Evolutionary conservation across 257 asterid genomes (phyloP), one percentile per base, ranked within the genome.

Genomic region (Paulownia fortunei): DNA sequence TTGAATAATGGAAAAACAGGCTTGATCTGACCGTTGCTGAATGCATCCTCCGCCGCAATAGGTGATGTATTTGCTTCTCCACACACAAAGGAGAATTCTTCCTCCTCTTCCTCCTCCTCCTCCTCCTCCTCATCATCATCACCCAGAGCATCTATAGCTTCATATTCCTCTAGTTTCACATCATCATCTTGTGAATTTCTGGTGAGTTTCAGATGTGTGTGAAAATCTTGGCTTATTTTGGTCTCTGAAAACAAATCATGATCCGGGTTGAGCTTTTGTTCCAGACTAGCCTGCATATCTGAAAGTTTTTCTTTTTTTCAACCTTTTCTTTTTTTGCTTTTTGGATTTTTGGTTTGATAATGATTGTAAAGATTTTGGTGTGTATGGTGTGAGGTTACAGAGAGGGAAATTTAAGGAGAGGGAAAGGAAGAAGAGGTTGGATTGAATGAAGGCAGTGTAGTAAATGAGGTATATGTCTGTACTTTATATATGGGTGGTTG

Each of bases 11-110:
- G 97, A 13, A 77, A 93, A 46, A 88, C 71, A 52, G 99, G 90
- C 86, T 82, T 88, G 81, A 96, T 89, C 84, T 89, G 92, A 16
- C 99, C 98, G 82, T 92, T 82, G 58, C 75, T 19, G 75, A 95
- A 95, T 0, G 88, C 89, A 46, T 96, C 98, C 69, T 92, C 98
- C 59, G 99, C 98, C 72, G 98, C 82, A 2, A 93, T 87, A 0
- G 91, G 96, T 8, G 94, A 86, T 23, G 77, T 11, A 19, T 71
- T 81, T 3, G 80, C 87, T 23, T 78, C 93, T 39, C 82, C 93
- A 37, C 89, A 83, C 62, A 82, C 80, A 37, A 92, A 93, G 1
- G 98, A 83, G 12, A 96, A 96, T 6, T 92, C 97, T 6, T 84
- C 90, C 0, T 83, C 87, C 0, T 83, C 87, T 0, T 64, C 85